Conservation (phyloP, 1,139 yeast species). For the Pneumocystis jirovecii region DNA sequence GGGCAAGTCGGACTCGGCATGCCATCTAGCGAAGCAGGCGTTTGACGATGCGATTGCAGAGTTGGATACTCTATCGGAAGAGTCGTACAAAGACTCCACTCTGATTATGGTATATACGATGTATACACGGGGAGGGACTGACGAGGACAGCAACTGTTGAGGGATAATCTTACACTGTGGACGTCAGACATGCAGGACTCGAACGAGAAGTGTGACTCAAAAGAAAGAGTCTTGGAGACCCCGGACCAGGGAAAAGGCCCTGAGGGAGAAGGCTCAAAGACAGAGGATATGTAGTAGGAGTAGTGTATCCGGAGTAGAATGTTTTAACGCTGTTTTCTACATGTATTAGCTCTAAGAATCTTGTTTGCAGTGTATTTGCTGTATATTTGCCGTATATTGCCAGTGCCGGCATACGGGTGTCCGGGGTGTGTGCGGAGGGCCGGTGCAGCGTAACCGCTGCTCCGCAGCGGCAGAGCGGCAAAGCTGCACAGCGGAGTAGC, state of each 20-base stretch:
- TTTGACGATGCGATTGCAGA: slow-evolving; percentile 98
- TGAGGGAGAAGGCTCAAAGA: neutral
- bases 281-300: neutral
- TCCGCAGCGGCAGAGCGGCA: too few relatives aligned
- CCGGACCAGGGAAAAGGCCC: neutral
- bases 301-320: too few relatives aligned
- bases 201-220: slow-evolving; percentile 53
- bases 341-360: too few relatives aligned
- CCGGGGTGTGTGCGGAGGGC: too few relatives aligned
- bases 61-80: slow-evolving; percentile 92
- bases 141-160: slow-evolving; percentile 49
- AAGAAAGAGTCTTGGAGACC: slow-evolving; percentile 29
- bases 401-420: too few relatives aligned
- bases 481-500: too few relatives aligned
- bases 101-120: slow-evolving; percentile 53
- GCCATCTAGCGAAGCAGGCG: slow-evolving; percentile 97
- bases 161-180: slow-evolving; percentile 98
- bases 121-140: too few relatives aligned
- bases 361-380: too few relatives aligned
- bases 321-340: too few relatives aligned
- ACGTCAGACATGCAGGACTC: slow-evolving; percentile 67
- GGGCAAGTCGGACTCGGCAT: slow-evolving; percentile 96
- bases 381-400: too few relatives aligned
- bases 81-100: slow-evolving; percentile 95
- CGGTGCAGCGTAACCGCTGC: too few relatives aligned